These are phyloP conservation scores for Ophiostoma australiae DNA, from an alignment of 2,329 filamentous ascomycete species.

Conservation along the genomic window DNA sequence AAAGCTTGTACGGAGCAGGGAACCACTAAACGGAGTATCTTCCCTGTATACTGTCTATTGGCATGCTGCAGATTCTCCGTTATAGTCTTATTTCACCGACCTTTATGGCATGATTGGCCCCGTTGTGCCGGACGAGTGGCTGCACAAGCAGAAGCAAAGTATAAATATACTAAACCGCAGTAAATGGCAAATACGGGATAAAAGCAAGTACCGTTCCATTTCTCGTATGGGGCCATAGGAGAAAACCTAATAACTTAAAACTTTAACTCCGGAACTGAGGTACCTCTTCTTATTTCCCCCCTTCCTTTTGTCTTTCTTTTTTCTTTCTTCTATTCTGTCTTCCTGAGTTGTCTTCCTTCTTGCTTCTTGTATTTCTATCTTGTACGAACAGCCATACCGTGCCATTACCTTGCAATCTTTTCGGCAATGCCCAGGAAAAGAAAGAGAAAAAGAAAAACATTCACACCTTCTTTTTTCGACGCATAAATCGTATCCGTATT, in stretches of 20 bases:
- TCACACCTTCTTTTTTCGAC: neutral
- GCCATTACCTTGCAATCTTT: neutral
- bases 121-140: neutral
- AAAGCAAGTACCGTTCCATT: neutral
- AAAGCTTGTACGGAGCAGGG: neutral
- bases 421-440: too few species aligned
- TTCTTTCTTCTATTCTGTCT: neutral
- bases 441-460: neutral
- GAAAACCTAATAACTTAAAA: neutral
- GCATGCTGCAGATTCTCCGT: neutral
- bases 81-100: conserved; percentile 1
- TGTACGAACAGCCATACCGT: too few species aligned
- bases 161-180: neutral
- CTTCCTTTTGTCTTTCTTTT: neutral
- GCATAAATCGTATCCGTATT: neutral
- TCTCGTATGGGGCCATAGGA: neutral
- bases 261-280: neutral
- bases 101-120: neutral
- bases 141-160: neutral
- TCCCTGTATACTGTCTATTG: neutral
- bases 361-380: neutral
- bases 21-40: neutral
- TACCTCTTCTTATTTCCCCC: neutral
- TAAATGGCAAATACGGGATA: neutral
- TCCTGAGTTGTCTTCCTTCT: neutral